A percentile compares a stretch with the other conserved stretches of the same genome.
Conservation (phyloP, 495 filamentous ascomycete genomes). For the Rhypophila decipiens region DNA sequence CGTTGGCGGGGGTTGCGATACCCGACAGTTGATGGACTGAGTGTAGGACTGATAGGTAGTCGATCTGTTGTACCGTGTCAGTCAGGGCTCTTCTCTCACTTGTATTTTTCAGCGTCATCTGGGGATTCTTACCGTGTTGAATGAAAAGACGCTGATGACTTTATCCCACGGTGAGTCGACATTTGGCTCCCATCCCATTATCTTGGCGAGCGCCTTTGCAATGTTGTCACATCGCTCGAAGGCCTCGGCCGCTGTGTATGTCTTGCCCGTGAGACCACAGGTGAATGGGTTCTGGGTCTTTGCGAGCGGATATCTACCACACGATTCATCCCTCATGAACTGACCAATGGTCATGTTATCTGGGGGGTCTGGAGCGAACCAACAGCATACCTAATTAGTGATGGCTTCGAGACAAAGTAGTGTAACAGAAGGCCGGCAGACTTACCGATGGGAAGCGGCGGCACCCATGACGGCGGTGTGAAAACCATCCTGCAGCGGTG, state of each 20-base stretch:
- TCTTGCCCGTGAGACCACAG: conserved; percentile 69
- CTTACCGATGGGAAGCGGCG: conserved; percentile 54
- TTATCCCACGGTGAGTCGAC: conserved; percentile 81
- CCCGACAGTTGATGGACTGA: conserved; percentile 71
- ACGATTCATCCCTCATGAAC: conserved; percentile 70
- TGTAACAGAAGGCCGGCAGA: neutral
- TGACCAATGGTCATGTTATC: conserved; percentile 72
- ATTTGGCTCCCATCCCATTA: conserved; percentile 70
- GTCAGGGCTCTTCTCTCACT: too few relatives aligned
- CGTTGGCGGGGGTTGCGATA: conserved; percentile 74
- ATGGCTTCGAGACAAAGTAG: neutral
- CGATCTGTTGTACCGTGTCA: conserved; percentile 70
- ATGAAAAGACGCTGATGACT: conserved; percentile 64
- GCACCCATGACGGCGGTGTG: conserved; percentile 60
- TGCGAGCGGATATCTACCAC: conserved; percentile 60
- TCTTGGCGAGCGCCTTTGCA: conserved; percentile 63
- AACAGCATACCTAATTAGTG: neutral
- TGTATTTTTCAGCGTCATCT: too few relatives aligned
- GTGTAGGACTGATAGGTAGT: conserved; percentile 70
- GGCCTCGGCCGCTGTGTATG: conserved; percentile 61
- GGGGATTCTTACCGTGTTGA: conserved; percentile 82
- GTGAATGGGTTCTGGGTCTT: conserved; percentile 70
- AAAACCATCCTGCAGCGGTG: conserved; percentile 64
- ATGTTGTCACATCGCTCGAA: conserved; percentile 62
- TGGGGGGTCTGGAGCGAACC: conserved; percentile 45